These are phyloP conservation scores for Iberis amara DNA, from an alignment of 441 rosid species.

Conservation along the genomic window DNA sequence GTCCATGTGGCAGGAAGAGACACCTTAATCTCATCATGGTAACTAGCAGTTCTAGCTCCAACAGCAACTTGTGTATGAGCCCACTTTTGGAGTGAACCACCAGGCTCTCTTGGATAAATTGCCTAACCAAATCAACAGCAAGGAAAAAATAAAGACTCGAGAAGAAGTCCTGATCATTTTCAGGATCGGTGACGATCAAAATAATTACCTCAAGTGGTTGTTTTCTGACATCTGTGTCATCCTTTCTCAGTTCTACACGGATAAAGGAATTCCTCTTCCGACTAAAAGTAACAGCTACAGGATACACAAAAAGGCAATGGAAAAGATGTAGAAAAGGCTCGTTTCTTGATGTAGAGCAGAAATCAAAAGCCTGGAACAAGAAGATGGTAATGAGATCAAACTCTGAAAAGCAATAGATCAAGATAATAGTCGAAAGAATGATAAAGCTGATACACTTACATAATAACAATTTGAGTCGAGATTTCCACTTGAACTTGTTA, in stretches of 20 bases:
- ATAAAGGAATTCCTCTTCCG: slow-evolving; percentile 90
- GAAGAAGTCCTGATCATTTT: slow-evolving; percentile 11
- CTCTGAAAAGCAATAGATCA: slow-evolving; percentile 4
- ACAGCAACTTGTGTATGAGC: slow-evolving; percentile 90
- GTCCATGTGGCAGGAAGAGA: slow-evolving; percentile 95
- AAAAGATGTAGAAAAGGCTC: slow-evolving; percentile 98
- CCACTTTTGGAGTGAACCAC: slow-evolving; percentile 70
- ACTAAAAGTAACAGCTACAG: slow-evolving; percentile 78
- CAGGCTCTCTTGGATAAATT: slow-evolving; percentile 84
- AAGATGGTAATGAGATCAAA: slow-evolving; percentile 26
- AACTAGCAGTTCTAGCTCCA: slow-evolving; percentile 82
- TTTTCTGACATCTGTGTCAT: slow-evolving; percentile 83
- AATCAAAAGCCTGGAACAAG: slow-evolving; percentile 94
- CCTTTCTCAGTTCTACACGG: slow-evolving; percentile 91
- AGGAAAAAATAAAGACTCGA: slow-evolving; percentile 28
- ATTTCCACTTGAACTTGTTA: slow-evolving; percentile 49
- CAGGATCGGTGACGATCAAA: slow-evolving; percentile 22
- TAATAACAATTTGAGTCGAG: slow-evolving; percentile 49
- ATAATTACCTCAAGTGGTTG: slow-evolving; percentile 87
- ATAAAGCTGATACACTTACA: slow-evolving; percentile 45
- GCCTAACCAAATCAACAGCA: slow-evolving; percentile 52
- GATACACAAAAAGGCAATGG: slow-evolving; percentile 91
- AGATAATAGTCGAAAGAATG: slow-evolving; percentile 12
- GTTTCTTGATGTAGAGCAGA: slow-evolving; percentile 85
- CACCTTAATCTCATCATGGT: slow-evolving; percentile 92